Evolutionary conservation across 306 rosid genomes (phyloP).

Genomic region (Carpinus fangiana): DNA sequence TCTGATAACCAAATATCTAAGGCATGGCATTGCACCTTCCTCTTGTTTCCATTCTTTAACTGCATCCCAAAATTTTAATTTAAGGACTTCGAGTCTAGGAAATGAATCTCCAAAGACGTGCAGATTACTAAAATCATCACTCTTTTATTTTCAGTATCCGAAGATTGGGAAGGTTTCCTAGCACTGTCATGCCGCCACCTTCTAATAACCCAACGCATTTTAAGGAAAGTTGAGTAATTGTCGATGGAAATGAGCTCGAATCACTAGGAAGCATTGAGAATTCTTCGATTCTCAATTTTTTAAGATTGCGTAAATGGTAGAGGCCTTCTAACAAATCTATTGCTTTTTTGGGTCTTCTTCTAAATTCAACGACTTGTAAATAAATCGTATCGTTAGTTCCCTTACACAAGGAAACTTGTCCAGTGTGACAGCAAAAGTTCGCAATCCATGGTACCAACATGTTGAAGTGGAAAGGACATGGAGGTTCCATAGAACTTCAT

Average conservation of each 20-base stretch:
- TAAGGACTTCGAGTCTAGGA: too few relatives aligned
- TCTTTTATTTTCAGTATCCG: too few relatives aligned
- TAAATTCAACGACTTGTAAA: too few relatives aligned
- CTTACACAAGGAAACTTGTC: not conserved
- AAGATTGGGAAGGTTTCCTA: too few relatives aligned
- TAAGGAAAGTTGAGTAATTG: not conserved
- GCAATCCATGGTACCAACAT: too few relatives aligned
- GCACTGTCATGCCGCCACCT: not conserved
- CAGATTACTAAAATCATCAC: too few relatives aligned
- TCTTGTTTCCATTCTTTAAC: too few relatives aligned
- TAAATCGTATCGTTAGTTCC: not conserved
- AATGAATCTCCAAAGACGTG: too few relatives aligned
- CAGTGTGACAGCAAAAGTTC: not conserved
- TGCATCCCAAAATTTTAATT: rapidly evolving
- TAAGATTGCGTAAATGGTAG: not conserved
- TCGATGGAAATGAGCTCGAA: not conserved
- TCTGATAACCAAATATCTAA: too few relatives aligned
- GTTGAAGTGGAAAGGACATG: not conserved
- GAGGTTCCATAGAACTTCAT: not conserved
- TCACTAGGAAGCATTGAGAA: not conserved
- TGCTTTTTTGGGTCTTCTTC: too few relatives aligned
- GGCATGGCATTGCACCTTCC: too few relatives aligned
- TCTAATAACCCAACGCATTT: too few relatives aligned
- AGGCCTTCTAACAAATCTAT: not conserved
- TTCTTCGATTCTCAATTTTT: not conserved